Conservation (phyloP, 2,329 filamentous ascomycete genomes). For the Pestalotiopsis sp. region DNA sequence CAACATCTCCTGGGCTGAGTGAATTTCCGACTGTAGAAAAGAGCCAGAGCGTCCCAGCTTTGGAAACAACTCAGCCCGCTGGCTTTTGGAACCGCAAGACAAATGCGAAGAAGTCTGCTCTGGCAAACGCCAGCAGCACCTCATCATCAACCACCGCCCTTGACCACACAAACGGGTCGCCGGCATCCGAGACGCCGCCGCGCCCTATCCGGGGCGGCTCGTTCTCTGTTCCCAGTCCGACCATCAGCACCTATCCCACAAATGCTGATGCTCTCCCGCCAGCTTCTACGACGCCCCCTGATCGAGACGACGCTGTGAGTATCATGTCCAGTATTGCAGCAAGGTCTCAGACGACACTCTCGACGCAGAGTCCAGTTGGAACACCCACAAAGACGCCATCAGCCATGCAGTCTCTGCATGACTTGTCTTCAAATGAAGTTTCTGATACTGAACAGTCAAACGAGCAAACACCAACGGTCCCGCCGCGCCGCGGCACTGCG, state of each 20-base stretch:
- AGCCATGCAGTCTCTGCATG: conserved; percentile 11
- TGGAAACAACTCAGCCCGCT: conserved; percentile 38
- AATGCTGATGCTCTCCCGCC: conserved; percentile 65
- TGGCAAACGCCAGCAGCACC: conserved; percentile 25
- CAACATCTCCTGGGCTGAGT: conserved; percentile 27
- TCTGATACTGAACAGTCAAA: conserved; percentile 17
- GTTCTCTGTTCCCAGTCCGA: conserved; percentile 63
- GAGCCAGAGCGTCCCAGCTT: conserved; percentile 49
- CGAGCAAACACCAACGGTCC: conserved; percentile 22
- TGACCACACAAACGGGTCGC: conserved; percentile 44
- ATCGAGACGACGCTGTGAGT: conserved; percentile 59
- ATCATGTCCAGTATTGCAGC: conserved; percentile 55
- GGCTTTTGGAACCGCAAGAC: conserved; percentile 53
- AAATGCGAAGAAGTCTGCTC: conserved; percentile 34
- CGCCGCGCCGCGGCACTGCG: conserved; percentile 26
- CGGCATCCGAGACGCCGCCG: conserved; percentile 44
- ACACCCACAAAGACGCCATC: conserved; percentile 26
- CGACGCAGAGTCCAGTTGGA: conserved; percentile 22
- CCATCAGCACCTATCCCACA: conserved; percentile 66
- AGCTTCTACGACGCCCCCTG: conserved; percentile 50
- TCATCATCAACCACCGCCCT: conserved; percentile 49
- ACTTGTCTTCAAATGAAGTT: conserved; percentile 21
- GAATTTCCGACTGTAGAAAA: conserved; percentile 54
- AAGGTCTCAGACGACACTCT: conserved; percentile 45
- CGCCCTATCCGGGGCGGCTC: conserved; percentile 61